A percentile compares a stretch with the other conserved stretches of the same genome.
Conservation (phyloP, 1,139 yeast species). For the Lodderomyces metapsilosis region DNA sequence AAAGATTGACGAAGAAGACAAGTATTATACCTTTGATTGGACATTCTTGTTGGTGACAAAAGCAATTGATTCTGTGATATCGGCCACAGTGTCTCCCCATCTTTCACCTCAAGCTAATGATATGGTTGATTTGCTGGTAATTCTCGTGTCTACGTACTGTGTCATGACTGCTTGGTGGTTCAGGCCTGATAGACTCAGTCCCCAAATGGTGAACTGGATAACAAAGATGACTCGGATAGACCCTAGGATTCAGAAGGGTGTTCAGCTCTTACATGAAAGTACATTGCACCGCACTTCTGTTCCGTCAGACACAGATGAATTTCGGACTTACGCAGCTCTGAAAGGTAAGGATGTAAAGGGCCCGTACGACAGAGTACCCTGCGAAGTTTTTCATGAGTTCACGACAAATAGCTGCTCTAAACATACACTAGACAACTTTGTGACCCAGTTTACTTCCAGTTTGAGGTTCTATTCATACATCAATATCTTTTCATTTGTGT, state of each 20-base stretch:
- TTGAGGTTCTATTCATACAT: constrained; percentile 26
- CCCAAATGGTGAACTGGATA: constrained; percentile 40
- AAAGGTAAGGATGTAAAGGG: constrained; percentile 22
- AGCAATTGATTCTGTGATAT: constrained; percentile 22
- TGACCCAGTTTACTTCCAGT: constrained; percentile 33
- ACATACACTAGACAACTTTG: constrained; percentile 36
- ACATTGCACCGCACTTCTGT: constrained; percentile 6
- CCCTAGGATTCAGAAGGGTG: constrained; percentile 28
- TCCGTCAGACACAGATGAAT: constrained; percentile 15
- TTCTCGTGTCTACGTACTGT: constrained; percentile 22
- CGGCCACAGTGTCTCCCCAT: constrained; percentile 14
- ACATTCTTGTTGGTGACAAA: constrained; percentile 23
- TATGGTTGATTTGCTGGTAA: constrained; percentile 18
- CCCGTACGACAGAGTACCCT: constrained; percentile 31
- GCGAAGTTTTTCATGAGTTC: constrained; percentile 36
- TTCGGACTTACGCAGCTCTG: constrained; percentile 23
- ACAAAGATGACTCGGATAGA: constrained; percentile 42
- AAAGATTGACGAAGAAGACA: constrained; percentile 14
- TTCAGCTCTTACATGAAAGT: constrained; percentile 22
- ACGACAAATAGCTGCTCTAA: constrained; percentile 31
- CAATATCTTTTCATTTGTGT: constrained; percentile 16
- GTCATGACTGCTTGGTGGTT: constrained; percentile 43
- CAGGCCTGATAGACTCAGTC: constrained; percentile 32
- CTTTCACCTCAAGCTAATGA: constrained; percentile 1
- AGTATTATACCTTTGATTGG: constrained; percentile 24